Evolutionary conservation across 139 green algal genomes (phyloP), one percentile per base, ranked within the genome.

Genomic region (Coelastrella sp.): DNA sequence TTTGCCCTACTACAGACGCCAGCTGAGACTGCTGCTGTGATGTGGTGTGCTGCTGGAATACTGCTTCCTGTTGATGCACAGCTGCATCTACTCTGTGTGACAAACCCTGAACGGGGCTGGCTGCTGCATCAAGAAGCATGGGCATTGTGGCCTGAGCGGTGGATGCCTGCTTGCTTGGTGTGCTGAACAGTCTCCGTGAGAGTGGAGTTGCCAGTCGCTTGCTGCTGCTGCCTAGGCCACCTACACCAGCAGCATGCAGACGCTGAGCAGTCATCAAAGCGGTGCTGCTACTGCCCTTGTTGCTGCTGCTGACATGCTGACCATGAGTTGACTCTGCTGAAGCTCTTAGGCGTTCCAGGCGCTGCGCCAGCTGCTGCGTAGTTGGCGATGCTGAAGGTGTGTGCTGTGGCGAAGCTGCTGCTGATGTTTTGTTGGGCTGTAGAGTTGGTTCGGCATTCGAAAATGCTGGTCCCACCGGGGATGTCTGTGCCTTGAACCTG

Each of bases 21-120:
- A 64, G 43, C 71, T 79, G 71, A n/a, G 37, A n/a, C 71, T 79
- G 43, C 71, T 79, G 71, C 71, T 79, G 43, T 45, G 1, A 38
- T 11, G 25, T 59, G 67, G 8, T 75, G 67, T 35, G 34, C 35
- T 75, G 67, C 67, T 75, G 34, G 5, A 7, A 37, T 35, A 74
- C 11, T 17, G 67, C 13, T 57, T 13, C 17, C 38, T 53, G 68
- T 40, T 77, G 27, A 35, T 59, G 68, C 40, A 15, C 37, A 57
- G 68, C 37, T 25, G 23, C 3, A 60, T 25, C n/a, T n/a, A n/a
- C n/a, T n/a, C n/a, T n/a, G n/a, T n/a, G n/a, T n/a, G n/a, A n/a
- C 23, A 37, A n/a, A 32, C 2, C 23, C 25, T 1, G 13, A 19
- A 27, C 1, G 19, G 59, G 59, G 23, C 59, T 67, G 59, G 59